phyloP scores from a whole-genome alignment of 106 monocot genomes.

The Allium fistulosum region DNA sequence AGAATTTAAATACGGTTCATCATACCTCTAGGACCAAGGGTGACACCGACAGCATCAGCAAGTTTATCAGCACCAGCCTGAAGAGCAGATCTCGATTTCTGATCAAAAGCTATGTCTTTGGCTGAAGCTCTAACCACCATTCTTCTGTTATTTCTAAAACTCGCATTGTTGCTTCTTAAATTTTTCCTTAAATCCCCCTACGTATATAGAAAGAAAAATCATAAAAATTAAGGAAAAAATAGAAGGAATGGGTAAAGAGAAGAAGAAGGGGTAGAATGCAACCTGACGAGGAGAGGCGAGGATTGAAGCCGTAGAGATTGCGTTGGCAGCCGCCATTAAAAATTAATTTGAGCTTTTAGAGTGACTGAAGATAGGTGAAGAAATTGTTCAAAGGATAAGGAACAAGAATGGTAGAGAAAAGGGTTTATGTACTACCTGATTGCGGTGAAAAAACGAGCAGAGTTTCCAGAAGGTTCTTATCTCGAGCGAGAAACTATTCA shows the following conservation, averaged over 20 bases:
- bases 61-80: constrained; percentile 95
- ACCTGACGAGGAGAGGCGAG: constrained; percentile 64
- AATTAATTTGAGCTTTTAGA: background rate
- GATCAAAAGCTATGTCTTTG: constrained; percentile 91
- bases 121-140: constrained; percentile 49
- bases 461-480: constrained; percentile 13
- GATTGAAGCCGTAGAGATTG: constrained; percentile 62
- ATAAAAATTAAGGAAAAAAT: constrained; percentile 12
- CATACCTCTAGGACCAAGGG: constrained; percentile 91
- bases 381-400: background rate
- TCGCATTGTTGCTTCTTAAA: background rate
- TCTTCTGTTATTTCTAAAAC: constrained; percentile 1
- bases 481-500: background rate
- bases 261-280: background rate
- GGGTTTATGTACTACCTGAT: background rate
- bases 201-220: background rate
- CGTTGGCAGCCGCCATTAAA: constrained; percentile 61
- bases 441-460: background rate
- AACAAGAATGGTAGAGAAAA: background rate
- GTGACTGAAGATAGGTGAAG: background rate
- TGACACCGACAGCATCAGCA: constrained; percentile 92
- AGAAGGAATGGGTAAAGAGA: background rate
- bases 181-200: constrained; percentile 7
- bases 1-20: no score
- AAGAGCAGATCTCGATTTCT: constrained; percentile 60